A percentile compares a stretch with the other conserved stretches of the same genome.
phyloP scores from a whole-genome alignment of 169 alveolate species.

The Plasmodium chabaudi region DNA sequence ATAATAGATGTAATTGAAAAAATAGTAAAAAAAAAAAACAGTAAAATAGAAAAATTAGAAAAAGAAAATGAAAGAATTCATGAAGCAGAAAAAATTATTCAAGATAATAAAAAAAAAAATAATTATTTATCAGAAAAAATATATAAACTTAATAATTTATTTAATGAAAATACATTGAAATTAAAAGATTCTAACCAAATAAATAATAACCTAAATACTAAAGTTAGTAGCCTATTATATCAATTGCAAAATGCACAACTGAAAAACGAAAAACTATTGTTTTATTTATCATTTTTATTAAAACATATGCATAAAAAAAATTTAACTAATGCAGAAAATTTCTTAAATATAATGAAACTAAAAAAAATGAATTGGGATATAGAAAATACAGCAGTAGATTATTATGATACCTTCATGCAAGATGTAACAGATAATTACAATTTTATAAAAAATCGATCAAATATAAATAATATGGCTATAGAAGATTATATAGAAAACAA shows the following conservation, averaged over 20 bases:
- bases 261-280: constrained; percentile 64
- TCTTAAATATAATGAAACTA: constrained; percentile 21
- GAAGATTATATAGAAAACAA: constrained; percentile 15
- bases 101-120: constrained; percentile 68
- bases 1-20: constrained; percentile 54
- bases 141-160: constrained; percentile 26
- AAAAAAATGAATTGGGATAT: constrained; percentile 14
- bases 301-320: constrained; percentile 24
- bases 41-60: constrained; percentile 65
- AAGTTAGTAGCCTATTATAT: constrained; percentile 42
- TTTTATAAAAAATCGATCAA: constrained; percentile 4
- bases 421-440: constrained; percentile 16
- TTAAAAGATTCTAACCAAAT: constrained; percentile 44
- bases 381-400: not conserved
- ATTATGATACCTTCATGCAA: not conserved
- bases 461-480: not conserved
- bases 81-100: constrained; percentile 46
- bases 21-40: constrained; percentile 51
- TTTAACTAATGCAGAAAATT: not conserved
- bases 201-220: constrained; percentile 54
- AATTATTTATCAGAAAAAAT: constrained; percentile 39
- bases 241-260: constrained; percentile 66
- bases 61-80: constrained; percentile 57
- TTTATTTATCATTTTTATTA: constrained; percentile 47
- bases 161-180: constrained; percentile 43